A percentile compares a stretch with the other conserved stretches of the same genome.
Conservation (phyloP, 352 stramenopile species). For the Labyrinthula sp. region DNA sequence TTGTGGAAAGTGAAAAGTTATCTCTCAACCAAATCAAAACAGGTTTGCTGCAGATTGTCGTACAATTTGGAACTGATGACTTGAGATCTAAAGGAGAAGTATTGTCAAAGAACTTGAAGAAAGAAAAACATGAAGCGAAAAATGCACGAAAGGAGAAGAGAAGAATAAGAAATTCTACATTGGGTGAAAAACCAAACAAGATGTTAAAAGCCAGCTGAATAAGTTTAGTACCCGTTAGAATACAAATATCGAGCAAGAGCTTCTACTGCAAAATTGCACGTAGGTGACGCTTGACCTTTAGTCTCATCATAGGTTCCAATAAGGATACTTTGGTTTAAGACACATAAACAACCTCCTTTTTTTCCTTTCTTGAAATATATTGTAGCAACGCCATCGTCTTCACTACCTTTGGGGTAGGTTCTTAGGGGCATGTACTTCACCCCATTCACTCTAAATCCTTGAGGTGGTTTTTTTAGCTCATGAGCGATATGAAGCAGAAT, state of each 20-base stretch:
- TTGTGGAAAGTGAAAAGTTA: too few species aligned
- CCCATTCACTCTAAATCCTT: slow-evolving; percentile 15
- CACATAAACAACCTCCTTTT: slow-evolving; percentile 16
- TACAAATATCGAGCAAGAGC: slow-evolving; percentile 24
- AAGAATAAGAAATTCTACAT: too few species aligned
- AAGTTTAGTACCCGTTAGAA: slow-evolving; percentile 16
- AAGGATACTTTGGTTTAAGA: slow-evolving; percentile 25
- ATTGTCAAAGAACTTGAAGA: too few species aligned
- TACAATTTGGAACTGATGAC: too few species aligned
- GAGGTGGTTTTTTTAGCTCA: slow-evolving; percentile 16
- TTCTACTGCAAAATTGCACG: slow-evolving; percentile 26
- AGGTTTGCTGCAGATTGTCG: too few species aligned
- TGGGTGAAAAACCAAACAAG: too few species aligned
- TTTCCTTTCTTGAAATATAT: slow-evolving; percentile 29
- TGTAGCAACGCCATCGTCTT: slow-evolving; percentile 22
- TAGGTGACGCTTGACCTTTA: slow-evolving; percentile 13
- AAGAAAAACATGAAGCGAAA: too few species aligned
- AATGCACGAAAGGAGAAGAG: too few species aligned
- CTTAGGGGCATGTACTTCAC: slow-evolving; percentile 29
- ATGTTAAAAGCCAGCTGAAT: too few species aligned
- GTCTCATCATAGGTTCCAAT: slow-evolving; percentile 24
- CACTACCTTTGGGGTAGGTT: slow-evolving; percentile 22
- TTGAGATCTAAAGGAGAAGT: too few species aligned
- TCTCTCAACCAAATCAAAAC: too few species aligned
- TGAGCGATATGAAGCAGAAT: slow-evolving; percentile 12